Percentiles rank a stretch among this genome's conserved stretches.
phyloP scores from a whole-genome alignment of 148 eudicot species.

The Vaccinium macrocarpon region DNA sequence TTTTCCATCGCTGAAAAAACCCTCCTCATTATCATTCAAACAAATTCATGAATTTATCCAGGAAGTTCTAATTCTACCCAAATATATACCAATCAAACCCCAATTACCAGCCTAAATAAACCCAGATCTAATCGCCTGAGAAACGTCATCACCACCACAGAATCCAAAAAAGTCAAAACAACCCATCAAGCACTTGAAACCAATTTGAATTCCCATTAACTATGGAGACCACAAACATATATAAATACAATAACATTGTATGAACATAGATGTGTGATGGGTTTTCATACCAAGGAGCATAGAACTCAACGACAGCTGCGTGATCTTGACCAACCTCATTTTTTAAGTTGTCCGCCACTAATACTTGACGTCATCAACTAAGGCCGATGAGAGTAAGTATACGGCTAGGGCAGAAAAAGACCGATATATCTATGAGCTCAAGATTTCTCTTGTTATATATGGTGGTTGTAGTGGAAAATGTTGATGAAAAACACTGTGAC shows the following conservation, averaged over 20 bases:
- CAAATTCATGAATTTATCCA: background rate
- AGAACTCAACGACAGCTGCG: conserved; percentile 89
- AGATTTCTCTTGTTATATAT: background rate
- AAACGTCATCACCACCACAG: background rate
- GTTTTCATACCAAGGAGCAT: conserved; percentile 80
- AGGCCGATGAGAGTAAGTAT: conserved; percentile 29
- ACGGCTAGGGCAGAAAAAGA: conserved; percentile 35
- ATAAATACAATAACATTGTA: background rate
- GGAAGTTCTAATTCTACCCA: background rate
- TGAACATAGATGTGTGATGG: background rate
- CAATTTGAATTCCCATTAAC: background rate
- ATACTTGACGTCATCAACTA: conserved; percentile 65
- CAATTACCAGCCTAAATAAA: background rate
- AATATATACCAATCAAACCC: background rate
- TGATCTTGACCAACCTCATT: conserved; percentile 93
- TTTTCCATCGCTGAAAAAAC: too few relatives aligned
- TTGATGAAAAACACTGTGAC: background rate
- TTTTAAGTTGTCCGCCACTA: conserved; percentile 85
- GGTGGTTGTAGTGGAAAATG: background rate
- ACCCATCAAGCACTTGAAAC: background rate
- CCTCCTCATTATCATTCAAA: background rate
- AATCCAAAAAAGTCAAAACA: background rate
- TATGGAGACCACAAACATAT: background rate
- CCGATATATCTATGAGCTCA: conserved; percentile 45
- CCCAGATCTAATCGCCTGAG: conserved; percentile 4